Evolutionary conservation across 257 asterid genomes (phyloP).

Genomic region (Galeopsis tetrahit): DNA sequence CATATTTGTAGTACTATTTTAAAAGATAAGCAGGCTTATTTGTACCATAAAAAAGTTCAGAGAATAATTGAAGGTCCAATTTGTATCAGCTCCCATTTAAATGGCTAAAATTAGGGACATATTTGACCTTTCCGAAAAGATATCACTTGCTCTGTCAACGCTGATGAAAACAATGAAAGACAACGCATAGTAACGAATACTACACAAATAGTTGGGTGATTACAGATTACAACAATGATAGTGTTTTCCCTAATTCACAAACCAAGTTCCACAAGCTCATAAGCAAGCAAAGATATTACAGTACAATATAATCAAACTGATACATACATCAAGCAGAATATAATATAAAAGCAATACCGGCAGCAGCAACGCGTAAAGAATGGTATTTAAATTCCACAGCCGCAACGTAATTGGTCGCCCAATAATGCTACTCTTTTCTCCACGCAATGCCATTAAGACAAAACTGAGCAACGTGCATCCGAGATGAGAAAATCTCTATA

Average conservation of each 20-base stretch:
- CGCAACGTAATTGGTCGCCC: constrained; percentile 30
- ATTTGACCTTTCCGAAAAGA: neutral
- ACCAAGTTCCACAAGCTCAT: constrained; percentile 34
- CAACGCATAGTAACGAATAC: constrained; percentile 2
- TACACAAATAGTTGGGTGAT: constrained; percentile 27
- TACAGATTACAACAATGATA: constrained; percentile 43
- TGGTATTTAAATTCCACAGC: constrained; percentile 34
- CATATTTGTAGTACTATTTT: too few species aligned
- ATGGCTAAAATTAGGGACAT: neutral
- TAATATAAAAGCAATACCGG: constrained; percentile 30
- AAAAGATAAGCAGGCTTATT: too few species aligned
- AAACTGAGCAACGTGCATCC: constrained; percentile 47
- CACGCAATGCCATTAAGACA: constrained; percentile 39
- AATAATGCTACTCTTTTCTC: constrained; percentile 43
- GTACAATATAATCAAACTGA: constrained; percentile 45
- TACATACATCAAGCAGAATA: constrained; percentile 53
- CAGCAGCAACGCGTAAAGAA: constrained; percentile 40
- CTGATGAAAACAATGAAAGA: neutral
- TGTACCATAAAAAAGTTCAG: too few species aligned
- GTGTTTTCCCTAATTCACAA: constrained; percentile 30
- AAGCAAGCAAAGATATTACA: constrained; percentile 44
- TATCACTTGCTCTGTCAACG: neutral
- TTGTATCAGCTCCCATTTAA: too few species aligned
- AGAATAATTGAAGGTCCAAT: too few species aligned
- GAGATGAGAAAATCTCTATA: constrained; percentile 33